Percentiles rank a stretch among this genome's conserved stretches.
Conservation (phyloP, 495 filamentous ascomycete species). For the Staphylotrichum longicolle region DNA sequence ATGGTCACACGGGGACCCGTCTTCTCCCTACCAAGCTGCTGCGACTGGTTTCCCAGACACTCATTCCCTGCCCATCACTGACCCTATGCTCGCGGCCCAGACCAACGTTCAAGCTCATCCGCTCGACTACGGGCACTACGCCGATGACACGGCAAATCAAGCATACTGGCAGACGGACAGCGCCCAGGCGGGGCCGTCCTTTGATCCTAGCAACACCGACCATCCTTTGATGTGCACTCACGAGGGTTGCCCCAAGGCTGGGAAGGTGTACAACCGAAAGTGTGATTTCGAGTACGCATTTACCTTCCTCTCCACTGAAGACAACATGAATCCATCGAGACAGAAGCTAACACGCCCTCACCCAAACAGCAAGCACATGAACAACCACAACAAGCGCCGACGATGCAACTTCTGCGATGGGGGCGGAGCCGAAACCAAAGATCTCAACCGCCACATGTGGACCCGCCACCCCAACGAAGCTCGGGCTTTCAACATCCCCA, state of each 20-base stretch:
- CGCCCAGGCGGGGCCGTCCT: no score
- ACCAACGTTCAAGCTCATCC: background rate
- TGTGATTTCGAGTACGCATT: background rate
- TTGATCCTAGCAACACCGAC: background rate
- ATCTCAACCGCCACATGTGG: slow-evolving; percentile 29
- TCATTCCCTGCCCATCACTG: background rate
- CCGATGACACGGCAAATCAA: background rate
- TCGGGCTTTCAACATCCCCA: background rate
- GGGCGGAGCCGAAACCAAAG: slow-evolving; percentile 16
- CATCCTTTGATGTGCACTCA: background rate
- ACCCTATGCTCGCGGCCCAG: background rate
- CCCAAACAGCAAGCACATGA: slow-evolving; percentile 20
- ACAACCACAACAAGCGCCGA: slow-evolving; percentile 33
- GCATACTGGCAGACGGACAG: background rate
- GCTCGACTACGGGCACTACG: background rate
- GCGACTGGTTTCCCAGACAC: background rate
- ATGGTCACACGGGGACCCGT: background rate
- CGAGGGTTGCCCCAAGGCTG: no score
- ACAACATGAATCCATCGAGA: background rate
- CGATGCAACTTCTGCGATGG: slow-evolving; percentile 8
- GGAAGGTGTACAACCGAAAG: no score
- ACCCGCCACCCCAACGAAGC: slow-evolving; percentile 13
- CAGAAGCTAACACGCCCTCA: background rate
- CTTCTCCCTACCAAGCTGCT: background rate
- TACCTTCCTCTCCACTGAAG: background rate